A percentile compares a stretch with the other conserved stretches of the same genome.
phyloP scores from a whole-genome alignment of 2,329 filamentous ascomycete species.

The Periconia sp. region DNA sequence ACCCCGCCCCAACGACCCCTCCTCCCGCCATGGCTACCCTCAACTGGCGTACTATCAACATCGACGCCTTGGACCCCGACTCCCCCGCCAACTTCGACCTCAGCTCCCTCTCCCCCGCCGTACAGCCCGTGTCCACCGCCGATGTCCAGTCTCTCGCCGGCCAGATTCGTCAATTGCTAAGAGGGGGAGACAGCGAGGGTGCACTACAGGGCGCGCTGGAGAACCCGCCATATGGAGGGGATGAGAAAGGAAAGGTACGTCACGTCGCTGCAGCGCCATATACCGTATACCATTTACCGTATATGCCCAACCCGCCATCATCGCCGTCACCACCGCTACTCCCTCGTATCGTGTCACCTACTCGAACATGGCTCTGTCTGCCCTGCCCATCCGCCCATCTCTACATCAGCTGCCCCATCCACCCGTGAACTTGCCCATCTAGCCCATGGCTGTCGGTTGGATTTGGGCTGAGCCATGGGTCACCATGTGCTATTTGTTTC shows the following conservation, averaged over 20 bases:
- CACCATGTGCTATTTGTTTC: neutral
- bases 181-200: slow-evolving; percentile 84
- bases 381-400: slow-evolving; percentile 2
- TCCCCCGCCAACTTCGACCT: slow-evolving; percentile 90
- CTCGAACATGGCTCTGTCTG: too few species aligned
- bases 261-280: slow-evolving; percentile 1
- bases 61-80: slow-evolving; percentile 88
- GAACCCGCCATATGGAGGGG: slow-evolving; percentile 71
- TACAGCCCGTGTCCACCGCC: slow-evolving; percentile 71
- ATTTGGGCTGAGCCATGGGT: neutral
- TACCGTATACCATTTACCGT: slow-evolving; percentile 10
- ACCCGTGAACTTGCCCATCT: neutral
- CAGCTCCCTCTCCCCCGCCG: slow-evolving; percentile 76
- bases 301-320: slow-evolving; percentile 1
- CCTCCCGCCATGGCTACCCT: slow-evolving; percentile 47
- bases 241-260: slow-evolving; percentile 55
- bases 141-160: slow-evolving; percentile 76
- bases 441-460: neutral
- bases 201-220: slow-evolving; percentile 83
- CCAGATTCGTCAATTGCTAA: slow-evolving; percentile 84
- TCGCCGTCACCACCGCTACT: neutral
- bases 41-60: slow-evolving; percentile 87
- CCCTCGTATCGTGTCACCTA: too few species aligned
- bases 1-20: slow-evolving; percentile 8
- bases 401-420: neutral